Percentiles rank a stretch among this genome's conserved stretches.
Conservation (phyloP, 192 early-diverging fungal species). For the Coemansia biformis region DNA sequence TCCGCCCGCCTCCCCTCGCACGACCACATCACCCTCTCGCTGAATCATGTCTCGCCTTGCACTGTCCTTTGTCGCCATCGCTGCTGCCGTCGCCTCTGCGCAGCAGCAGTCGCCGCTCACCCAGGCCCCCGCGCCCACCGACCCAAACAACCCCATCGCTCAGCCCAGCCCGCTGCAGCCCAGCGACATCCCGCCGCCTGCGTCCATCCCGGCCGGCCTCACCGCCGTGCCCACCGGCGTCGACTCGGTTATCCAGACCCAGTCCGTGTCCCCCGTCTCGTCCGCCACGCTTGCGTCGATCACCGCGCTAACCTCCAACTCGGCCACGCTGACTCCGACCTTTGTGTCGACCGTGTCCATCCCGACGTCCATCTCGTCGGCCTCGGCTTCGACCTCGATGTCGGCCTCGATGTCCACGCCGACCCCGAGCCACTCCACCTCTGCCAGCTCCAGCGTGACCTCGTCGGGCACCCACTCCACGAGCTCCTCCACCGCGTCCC, state of each 20-base stretch:
- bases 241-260: background rate
- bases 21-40: background rate
- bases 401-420: no score
- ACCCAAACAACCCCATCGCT: constrained; percentile 45
- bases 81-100: constrained; percentile 11
- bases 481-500: no score
- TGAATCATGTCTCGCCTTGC: constrained; percentile 31
- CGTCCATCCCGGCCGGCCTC: constrained; percentile 45
- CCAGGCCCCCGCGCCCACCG: constrained; percentile 43
- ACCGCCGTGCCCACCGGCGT: constrained; percentile 2
- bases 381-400: no score
- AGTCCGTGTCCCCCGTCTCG: background rate
- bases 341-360: background rate
- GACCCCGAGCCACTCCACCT: background rate
- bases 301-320: background rate
- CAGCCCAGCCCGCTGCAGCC: constrained; percentile 38
- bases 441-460: background rate
- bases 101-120: constrained; percentile 24
- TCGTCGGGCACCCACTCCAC: background rate
- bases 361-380: no score
- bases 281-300: constrained; percentile 2
- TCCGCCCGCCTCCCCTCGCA: no score
- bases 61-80: constrained; percentile 27
- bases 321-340: background rate
- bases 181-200: constrained; percentile 31